Evolutionary conservation across 2,329 filamentous ascomycete genomes (phyloP), one percentile per base, ranked within the genome.

Genomic region (Pseudocercospora fijiensis): DNA sequence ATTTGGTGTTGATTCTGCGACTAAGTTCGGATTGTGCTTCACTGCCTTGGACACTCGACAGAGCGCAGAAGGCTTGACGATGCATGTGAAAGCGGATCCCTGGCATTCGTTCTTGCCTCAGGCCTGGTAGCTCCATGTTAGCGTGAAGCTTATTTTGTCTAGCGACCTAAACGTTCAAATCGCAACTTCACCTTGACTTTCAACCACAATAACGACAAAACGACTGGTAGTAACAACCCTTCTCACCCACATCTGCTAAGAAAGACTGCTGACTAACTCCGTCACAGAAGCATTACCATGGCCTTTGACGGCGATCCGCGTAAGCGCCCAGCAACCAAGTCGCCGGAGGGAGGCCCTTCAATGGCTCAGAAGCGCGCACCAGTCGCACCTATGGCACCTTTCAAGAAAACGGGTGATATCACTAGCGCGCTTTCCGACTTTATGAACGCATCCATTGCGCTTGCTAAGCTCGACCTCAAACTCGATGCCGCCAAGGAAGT

Each of bases 251-350:
- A 5, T n/a, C 9, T n/a, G 13, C 9, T 5, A 37, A 37, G 13
- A 4, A 37, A 37, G 33, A 37, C 33, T n/a, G n/a, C 33, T 16
- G 20, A 49, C 13, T 49, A 24, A 49, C 45, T 49, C 45, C 8
- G 11, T 20, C 45, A 49, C 22, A 49, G 45, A 26, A 26, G 9
- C 8, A 49, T 6, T 7, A 49, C 18, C 45, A 53, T 53, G 49
- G 49, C 49, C 26, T 53, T 26, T 3, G 28, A 28, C 16, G 49
- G 22, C 20, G 49, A 53, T 26, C 49, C 49, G 26, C 49, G 49
- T 24, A 56, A 56, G 52, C 52, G 52, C n/a, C 52, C 52, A 22
- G 52, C 52, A 56, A 22, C n/a, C 52, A 26, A 27, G 26, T n/a
- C 52, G 20, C 52, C 52, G 11, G 49, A 53, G 24, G 1, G 4